A percentile compares a stretch with the other conserved stretches of the same genome.
phyloP scores from a whole-genome alignment of 139 green algal genomes.

The Chloropicon primus region DNA sequence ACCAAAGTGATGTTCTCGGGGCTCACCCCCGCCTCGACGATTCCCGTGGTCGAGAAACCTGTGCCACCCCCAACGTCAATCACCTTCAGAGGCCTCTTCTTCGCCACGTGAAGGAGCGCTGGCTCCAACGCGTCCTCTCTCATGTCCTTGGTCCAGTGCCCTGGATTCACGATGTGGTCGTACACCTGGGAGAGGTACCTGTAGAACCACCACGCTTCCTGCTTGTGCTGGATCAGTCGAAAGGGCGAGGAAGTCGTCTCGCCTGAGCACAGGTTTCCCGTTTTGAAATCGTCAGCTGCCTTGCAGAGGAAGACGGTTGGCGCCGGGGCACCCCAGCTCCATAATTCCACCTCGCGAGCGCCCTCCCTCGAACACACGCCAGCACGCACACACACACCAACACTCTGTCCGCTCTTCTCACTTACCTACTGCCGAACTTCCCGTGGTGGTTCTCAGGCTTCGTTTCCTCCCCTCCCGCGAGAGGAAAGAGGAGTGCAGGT shows the following conservation, averaged over 20 bases:
- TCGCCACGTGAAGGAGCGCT: constrained; percentile 52
- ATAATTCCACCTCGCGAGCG: no score
- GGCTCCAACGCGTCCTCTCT: constrained; percentile 63
- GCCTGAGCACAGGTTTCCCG: no score
- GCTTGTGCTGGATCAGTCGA: constrained; percentile 82
- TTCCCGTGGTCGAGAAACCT: constrained; percentile 80
- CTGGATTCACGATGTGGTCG: constrained; percentile 74
- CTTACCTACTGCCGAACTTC: no score
- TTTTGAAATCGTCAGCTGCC: no score
- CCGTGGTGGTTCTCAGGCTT: no score
- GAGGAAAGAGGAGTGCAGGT: no score
- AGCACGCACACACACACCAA: no score
- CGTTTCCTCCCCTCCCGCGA: no score
- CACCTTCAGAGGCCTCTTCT: constrained; percentile 51
- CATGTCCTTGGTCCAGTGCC: constrained; percentile 92
- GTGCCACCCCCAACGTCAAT: constrained; percentile 87
- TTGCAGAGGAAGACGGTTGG: no score
- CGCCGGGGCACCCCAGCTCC: no score
- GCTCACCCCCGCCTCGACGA: constrained; percentile 52
- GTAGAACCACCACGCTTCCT: constrained; percentile 77
- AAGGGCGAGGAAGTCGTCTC: neutral
- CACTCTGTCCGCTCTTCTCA: no score
- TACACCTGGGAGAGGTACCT: constrained; percentile 75
- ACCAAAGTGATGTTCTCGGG: constrained; percentile 76
- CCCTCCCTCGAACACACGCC: no score